These are phyloP conservation scores for Parsonsia alboflavescens DNA, from an alignment of 257 asterid species.

Conservation along the genomic window DNA sequence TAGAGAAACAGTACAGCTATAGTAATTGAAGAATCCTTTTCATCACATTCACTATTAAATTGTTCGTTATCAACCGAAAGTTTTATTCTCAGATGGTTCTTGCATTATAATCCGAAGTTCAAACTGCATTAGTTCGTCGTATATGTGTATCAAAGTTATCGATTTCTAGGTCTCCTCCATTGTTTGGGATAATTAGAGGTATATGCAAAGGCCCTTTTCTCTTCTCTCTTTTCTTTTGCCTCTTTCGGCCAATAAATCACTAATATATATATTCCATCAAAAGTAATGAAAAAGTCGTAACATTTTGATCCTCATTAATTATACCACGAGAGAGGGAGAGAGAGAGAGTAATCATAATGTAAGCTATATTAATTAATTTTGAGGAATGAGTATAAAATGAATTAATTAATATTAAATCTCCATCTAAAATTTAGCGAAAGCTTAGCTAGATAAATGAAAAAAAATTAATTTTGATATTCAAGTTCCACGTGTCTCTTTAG, in stretches of 20 bases:
- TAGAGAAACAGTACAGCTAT: background rate
- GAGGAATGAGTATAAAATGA: no score
- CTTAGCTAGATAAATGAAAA: no score
- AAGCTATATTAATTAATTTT: no score
- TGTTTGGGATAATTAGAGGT: background rate
- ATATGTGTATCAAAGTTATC: background rate
- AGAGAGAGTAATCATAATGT: background rate
- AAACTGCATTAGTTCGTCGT: background rate
- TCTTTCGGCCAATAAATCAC: background rate
- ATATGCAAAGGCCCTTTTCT: background rate
- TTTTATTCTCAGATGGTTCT: constrained; percentile 2
- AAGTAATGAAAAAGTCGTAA: background rate
- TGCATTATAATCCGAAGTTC: background rate
- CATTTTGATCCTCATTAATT: background rate
- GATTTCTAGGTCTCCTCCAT: constrained; percentile 1
- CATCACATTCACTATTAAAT: background rate
- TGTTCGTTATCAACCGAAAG: background rate
- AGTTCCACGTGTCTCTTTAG: no score
- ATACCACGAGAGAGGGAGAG: background rate
- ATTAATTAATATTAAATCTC: no score
- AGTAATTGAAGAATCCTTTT: constrained; percentile 9
- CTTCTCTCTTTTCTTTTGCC: background rate
- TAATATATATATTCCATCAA: background rate
- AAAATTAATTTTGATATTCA: no score
- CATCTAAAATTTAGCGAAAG: no score